Evolutionary conservation across 2,329 filamentous ascomycete species (phyloP).

Genomic region (Aspergillus sp.): DNA sequence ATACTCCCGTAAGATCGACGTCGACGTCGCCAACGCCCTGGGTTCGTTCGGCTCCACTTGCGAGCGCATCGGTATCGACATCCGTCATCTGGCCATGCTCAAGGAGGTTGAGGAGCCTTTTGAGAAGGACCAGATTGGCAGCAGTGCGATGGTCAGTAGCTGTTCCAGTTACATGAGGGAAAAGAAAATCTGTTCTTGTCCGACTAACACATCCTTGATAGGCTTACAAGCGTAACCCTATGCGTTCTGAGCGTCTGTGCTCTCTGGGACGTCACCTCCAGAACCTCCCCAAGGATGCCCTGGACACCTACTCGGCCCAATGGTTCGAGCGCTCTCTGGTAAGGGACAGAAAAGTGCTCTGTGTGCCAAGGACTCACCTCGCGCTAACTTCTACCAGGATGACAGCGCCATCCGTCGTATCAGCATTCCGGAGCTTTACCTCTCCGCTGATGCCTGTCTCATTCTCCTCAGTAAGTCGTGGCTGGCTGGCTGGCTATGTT

Average conservation of each 20-base stretch:
- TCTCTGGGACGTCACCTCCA: slow-evolving; percentile 57
- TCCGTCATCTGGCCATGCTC: slow-evolving; percentile 69
- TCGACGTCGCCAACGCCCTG: slow-evolving; percentile 77
- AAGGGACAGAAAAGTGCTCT: slow-evolving; percentile 5
- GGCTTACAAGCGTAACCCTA: slow-evolving; percentile 64
- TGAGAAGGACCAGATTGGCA: slow-evolving; percentile 75
- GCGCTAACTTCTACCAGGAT: slow-evolving; percentile 45
- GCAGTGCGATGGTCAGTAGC: slow-evolving; percentile 53
- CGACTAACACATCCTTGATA: slow-evolving; percentile 31
- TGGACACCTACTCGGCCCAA: slow-evolving; percentile 68
- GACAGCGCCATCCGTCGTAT: slow-evolving; percentile 66
- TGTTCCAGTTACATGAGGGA: background rate
- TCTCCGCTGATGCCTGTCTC: slow-evolving; percentile 63
- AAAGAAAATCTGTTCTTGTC: background rate
- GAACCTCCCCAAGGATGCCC: slow-evolving; percentile 55
- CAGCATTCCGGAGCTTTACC: slow-evolving; percentile 64
- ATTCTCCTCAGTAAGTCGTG: slow-evolving; percentile 35
- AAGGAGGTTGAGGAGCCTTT: slow-evolving; percentile 88
- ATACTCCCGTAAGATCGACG: slow-evolving; percentile 79
- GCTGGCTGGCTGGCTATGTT: background rate
- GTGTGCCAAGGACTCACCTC: background rate
- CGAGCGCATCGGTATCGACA: slow-evolving; percentile 71
- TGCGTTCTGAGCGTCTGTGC: slow-evolving; percentile 61
- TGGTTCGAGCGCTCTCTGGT: slow-evolving; percentile 73
- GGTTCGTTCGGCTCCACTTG: slow-evolving; percentile 76